phyloP scores from a whole-genome alignment of 257 asterid genomes.

The Schizonepeta tenuifolia region DNA sequence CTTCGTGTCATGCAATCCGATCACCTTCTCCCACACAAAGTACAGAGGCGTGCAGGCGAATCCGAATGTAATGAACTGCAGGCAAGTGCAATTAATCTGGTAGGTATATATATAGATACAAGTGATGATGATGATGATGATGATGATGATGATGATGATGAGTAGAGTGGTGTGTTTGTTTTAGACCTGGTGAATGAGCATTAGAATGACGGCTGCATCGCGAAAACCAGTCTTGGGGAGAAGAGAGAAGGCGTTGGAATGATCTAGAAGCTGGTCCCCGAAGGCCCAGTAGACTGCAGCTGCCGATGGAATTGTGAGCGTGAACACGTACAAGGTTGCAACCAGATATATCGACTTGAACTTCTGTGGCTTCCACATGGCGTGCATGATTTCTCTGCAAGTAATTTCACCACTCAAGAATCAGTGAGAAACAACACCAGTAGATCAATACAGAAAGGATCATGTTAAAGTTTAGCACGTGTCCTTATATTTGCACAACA shows the following conservation, averaged over 20 bases:
- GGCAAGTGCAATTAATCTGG: background rate
- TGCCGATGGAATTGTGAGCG: conserved; percentile 46
- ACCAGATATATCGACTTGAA: conserved; percentile 41
- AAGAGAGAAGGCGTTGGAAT: conserved; percentile 42
- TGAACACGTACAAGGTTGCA: conserved; percentile 43
- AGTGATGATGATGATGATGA: too few species aligned
- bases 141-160: background rate
- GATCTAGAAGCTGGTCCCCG: conserved; percentile 42
- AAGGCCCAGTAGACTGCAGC: conserved; percentile 47
- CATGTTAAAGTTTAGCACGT: too few species aligned
- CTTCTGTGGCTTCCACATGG: conserved; percentile 47
- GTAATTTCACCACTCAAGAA: too few species aligned
- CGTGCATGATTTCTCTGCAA: conserved; percentile 46
- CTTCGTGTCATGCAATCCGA: conserved; percentile 44
- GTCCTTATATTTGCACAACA: too few species aligned
- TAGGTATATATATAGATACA: too few species aligned
- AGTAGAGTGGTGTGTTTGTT: background rate
- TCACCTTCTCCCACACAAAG: conserved; percentile 42
- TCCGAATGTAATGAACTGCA: conserved; percentile 54
- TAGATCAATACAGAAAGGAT: too few species aligned
- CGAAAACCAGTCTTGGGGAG: conserved; percentile 36
- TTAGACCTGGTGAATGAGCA: conserved; percentile 49
- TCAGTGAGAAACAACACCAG: too few species aligned
- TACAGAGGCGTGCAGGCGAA: conserved; percentile 50
- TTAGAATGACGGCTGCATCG: conserved; percentile 44